These are phyloP conservation scores for Dichotomopilus funicola DNA, from an alignment of 2,329 filamentous ascomycete species.

Conservation along the genomic window DNA sequence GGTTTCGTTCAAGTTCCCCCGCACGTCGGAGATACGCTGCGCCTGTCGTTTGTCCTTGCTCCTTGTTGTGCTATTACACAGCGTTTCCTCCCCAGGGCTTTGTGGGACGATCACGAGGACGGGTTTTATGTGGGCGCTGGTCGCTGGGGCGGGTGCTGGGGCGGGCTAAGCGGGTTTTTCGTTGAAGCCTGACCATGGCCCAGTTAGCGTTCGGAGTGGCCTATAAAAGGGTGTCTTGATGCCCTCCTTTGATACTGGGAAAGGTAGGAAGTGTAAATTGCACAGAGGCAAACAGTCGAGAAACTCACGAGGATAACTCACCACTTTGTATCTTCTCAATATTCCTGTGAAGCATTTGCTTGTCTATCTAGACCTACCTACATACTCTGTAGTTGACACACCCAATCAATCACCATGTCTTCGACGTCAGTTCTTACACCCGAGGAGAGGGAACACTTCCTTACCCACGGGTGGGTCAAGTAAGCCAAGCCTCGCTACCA, in stretches of 20 bases:
- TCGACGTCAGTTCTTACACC: slow-evolving; percentile 28
- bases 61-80: too few relatives aligned
- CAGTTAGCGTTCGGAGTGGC: not conserved
- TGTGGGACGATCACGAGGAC: slow-evolving; percentile 9
- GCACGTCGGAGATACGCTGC: slow-evolving; percentile 11
- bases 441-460: slow-evolving; percentile 37
- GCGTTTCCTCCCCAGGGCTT: too few relatives aligned
- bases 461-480: slow-evolving; percentile 36
- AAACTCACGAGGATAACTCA: too few relatives aligned
- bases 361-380: too few relatives aligned
- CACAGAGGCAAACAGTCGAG: too few relatives aligned
- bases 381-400: too few relatives aligned
- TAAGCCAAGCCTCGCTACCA: slow-evolving; percentile 13
- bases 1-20: slow-evolving; percentile 9
- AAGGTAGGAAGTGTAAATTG: too few relatives aligned
- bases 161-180: too few relatives aligned
- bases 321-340: too few relatives aligned
- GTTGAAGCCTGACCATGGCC: not conserved
- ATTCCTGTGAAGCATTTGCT: too few relatives aligned
- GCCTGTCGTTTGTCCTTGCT: not conserved
- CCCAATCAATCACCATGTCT: slow-evolving; percentile 15
- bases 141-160: too few relatives aligned
- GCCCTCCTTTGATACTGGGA: not conserved
- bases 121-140: not conserved
- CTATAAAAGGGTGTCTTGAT: slow-evolving; percentile 6